These are phyloP conservation scores for Acanthochlamys bracteata DNA, from an alignment of 106 monocot species.

Conservation along the genomic window DNA sequence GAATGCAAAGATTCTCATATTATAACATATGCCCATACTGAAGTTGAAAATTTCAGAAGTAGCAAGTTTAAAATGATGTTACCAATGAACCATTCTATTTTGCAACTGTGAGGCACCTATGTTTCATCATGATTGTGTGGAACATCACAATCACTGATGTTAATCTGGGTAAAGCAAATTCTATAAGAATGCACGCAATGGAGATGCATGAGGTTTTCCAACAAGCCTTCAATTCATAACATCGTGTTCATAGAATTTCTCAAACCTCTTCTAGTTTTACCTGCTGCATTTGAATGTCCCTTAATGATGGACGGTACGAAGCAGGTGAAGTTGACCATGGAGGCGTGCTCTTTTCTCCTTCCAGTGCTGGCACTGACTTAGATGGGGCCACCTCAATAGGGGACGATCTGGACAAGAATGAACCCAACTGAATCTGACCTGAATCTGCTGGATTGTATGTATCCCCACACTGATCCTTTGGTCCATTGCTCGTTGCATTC, in stretches of 20 bases:
- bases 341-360: conserved; percentile 68
- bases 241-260: background rate
- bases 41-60: too few species aligned
- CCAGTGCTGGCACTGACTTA: conserved; percentile 17
- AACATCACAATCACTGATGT: too few species aligned
- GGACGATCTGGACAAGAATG: conserved; percentile 38
- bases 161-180: too few species aligned
- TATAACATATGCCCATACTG: too few species aligned
- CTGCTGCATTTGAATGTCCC: conserved; percentile 97
- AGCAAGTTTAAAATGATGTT: too few species aligned
- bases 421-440: conserved; percentile 41
- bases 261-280: conserved; percentile 14
- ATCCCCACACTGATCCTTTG: conserved; percentile 24
- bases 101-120: too few species aligned
- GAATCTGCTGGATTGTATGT: conserved; percentile 12
- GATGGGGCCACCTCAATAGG: conserved; percentile 45
- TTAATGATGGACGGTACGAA: conserved; percentile 52
- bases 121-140: too few species aligned
- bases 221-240: background rate
- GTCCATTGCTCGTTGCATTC: conserved; percentile 9
- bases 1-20: too few species aligned
- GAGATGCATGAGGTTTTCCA: too few species aligned
- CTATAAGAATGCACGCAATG: too few species aligned
- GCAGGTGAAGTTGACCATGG: conserved; percentile 85
- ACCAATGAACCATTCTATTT: too few species aligned